phyloP scores from a whole-genome alignment of 225 moss, liverwort and hornwort genomes.

The Sphagnum contortum region DNA sequence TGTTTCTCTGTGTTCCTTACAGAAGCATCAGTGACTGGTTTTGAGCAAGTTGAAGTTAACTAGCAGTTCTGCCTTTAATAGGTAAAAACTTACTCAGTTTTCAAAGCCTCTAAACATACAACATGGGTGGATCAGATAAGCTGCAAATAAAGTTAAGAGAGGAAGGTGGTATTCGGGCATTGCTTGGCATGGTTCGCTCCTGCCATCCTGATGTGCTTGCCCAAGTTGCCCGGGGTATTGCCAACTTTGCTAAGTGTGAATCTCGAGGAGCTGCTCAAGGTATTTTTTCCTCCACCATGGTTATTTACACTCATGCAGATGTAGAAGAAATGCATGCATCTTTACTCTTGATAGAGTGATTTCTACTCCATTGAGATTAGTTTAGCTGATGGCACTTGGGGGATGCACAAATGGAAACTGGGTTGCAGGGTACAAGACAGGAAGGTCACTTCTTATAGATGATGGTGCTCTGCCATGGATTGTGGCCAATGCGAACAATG shows the following conservation, averaged over 20 bases:
- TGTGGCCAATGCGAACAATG: conserved; percentile 92
- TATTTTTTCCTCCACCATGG: conserved; percentile 8
- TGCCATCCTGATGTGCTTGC: conserved; percentile 90
- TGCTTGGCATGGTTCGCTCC: conserved; percentile 93
- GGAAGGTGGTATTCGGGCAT: conserved; percentile 87
- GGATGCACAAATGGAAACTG: not conserved
- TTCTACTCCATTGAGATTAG: not conserved
- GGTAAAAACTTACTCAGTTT: not conserved
- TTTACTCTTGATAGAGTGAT: not conserved
- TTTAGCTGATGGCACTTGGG: not conserved
- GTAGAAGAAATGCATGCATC: not conserved
- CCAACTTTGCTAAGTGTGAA: conserved; percentile 94
- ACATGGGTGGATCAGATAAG: conserved; percentile 45
- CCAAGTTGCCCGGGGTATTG: conserved; percentile 90
- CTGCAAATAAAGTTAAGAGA: conserved; percentile 84
- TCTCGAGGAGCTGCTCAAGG: conserved; percentile 96
- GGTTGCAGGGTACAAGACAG: conserved; percentile 67
- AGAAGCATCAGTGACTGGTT: not conserved
- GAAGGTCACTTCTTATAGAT: conserved; percentile 83
- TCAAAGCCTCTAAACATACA: not conserved
- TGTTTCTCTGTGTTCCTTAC: not conserved
- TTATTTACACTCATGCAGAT: not conserved
- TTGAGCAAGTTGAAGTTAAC: too few relatives aligned
- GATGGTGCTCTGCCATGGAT: conserved; percentile 97
- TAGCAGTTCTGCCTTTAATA: not conserved